Conservation (phyloP, 805 yeast genomes). For the Myxozyma neotropica region DNA sequence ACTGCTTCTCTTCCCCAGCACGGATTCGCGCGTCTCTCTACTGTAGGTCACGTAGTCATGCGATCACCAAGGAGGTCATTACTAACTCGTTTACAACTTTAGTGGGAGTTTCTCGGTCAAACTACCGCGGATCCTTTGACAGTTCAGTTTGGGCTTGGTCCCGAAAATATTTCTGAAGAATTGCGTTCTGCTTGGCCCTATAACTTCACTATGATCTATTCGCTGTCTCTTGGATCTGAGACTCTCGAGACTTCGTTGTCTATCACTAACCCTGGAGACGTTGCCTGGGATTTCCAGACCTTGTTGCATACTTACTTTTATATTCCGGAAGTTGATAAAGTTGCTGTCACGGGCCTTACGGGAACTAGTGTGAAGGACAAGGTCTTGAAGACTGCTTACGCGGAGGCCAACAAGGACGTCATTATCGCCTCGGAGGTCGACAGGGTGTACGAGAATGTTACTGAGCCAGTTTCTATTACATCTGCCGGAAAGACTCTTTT, state of each 20-base stretch:
- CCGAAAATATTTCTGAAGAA: slow-evolving; percentile 73
- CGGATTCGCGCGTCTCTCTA: slow-evolving; percentile 88
- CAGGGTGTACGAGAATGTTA: slow-evolving; percentile 72
- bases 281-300: slow-evolving; percentile 84
- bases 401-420: slow-evolving; percentile 39
- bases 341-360: slow-evolving; percentile 73
- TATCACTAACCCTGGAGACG: slow-evolving; percentile 68
- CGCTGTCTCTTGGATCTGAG: slow-evolving; percentile 62
- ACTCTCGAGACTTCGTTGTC: slow-evolving; percentile 69
- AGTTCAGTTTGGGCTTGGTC: slow-evolving; percentile 87
- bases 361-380: slow-evolving; percentile 79
- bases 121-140: slow-evolving; percentile 69
- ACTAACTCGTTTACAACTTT: background rate
- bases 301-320: slow-evolving; percentile 88
- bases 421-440: slow-evolving; percentile 65
- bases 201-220: slow-evolving; percentile 77
- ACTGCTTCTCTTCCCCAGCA: slow-evolving; percentile 84
- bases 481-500: slow-evolving; percentile 71
- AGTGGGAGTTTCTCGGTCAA: slow-evolving; percentile 94
- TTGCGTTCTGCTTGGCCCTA: slow-evolving; percentile 59
- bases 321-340: slow-evolving; percentile 74
- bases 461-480: slow-evolving; percentile 61
- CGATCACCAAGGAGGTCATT: background rate
- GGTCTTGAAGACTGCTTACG: slow-evolving; percentile 55
- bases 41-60: slow-evolving; percentile 31